Conservation (phyloP, 2,329 filamentous ascomycete genomes). For the Fusarium cyanostomum region DNA sequence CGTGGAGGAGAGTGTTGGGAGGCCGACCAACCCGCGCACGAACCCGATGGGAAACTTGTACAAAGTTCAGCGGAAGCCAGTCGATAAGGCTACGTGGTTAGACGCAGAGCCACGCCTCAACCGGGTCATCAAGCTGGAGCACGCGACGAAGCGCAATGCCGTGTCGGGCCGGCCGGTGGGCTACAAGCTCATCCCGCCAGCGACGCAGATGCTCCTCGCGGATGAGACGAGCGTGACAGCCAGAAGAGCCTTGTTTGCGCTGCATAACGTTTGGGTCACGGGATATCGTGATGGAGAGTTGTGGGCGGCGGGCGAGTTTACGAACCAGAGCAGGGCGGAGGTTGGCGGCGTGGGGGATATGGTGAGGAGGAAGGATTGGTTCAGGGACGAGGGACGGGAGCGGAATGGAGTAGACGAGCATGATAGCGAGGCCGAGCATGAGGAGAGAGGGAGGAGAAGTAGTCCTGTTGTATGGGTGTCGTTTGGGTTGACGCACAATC, state of each 20-base stretch:
- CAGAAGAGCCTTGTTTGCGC: slow-evolving; percentile 56
- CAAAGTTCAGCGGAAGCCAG: slow-evolving; percentile 57
- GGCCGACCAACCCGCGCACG: slow-evolving; percentile 55
- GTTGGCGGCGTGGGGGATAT: slow-evolving; percentile 58
- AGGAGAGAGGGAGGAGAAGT: slow-evolving; percentile 40
- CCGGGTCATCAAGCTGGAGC: slow-evolving; percentile 60
- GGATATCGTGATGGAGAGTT: slow-evolving; percentile 60
- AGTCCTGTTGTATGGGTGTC: slow-evolving; percentile 57
- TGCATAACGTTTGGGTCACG: slow-evolving; percentile 60
- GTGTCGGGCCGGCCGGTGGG: slow-evolving; percentile 60
- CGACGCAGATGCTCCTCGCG: slow-evolving; percentile 59
- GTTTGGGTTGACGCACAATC: slow-evolving; percentile 60
- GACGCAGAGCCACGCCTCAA: slow-evolving; percentile 65
- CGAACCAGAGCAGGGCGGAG: slow-evolving; percentile 59
- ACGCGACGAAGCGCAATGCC: slow-evolving; percentile 54
- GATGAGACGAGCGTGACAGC: slow-evolving; percentile 55
- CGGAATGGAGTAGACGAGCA: not conserved
- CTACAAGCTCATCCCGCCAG: slow-evolving; percentile 58
- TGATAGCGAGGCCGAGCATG: not conserved
- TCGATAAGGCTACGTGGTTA: slow-evolving; percentile 58
- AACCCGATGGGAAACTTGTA: slow-evolving; percentile 73
- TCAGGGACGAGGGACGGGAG: slow-evolving; percentile 45
- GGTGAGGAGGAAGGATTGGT: slow-evolving; percentile 58
- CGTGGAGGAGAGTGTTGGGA: slow-evolving; percentile 50
- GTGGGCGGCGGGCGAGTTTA: slow-evolving; percentile 61